Evolutionary conservation across 768 basidiomycete species (phyloP).

Genomic region (Boletus coccyginus): DNA sequence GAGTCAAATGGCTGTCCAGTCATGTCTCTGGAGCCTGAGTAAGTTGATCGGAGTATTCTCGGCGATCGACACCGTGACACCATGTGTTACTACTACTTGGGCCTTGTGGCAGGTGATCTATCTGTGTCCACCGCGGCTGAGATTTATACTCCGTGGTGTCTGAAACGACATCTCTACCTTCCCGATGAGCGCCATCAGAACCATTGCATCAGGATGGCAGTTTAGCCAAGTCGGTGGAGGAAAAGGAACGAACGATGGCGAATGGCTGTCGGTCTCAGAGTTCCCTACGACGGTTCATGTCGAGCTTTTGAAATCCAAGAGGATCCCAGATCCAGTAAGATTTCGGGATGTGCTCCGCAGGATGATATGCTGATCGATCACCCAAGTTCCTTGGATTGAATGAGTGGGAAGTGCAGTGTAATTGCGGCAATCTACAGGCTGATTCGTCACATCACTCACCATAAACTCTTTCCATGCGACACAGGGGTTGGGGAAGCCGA

Average conservation of each 20-base stretch:
- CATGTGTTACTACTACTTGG: not conserved
- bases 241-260: conserved; percentile 53
- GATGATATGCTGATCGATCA: conserved; percentile 8
- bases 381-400: conserved; percentile 68
- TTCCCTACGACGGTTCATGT: conserved; percentile 89
- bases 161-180: not conserved
- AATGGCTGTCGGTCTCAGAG: conserved; percentile 61
- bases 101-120: not conserved
- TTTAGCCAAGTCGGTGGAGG: conserved; percentile 69
- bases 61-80: conserved; percentile 4
- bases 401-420: conserved; percentile 92
- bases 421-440: conserved; percentile 18
- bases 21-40: too few relatives aligned
- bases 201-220: conserved; percentile 50
- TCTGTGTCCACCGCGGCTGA: not conserved
- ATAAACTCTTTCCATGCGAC: not conserved
- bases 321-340: conserved; percentile 80
- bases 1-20: not conserved
- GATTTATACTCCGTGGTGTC: conserved; percentile 3
- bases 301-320: conserved; percentile 70
- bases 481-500: conserved; percentile 86
- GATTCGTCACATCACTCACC: not conserved
- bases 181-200: conserved; percentile 22
- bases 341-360: not conserved
- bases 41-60: conserved; percentile 10